Base-by-base conservation (phyloP, 257 asterid genomes). In the Eucommia ulmoides region DNA sequence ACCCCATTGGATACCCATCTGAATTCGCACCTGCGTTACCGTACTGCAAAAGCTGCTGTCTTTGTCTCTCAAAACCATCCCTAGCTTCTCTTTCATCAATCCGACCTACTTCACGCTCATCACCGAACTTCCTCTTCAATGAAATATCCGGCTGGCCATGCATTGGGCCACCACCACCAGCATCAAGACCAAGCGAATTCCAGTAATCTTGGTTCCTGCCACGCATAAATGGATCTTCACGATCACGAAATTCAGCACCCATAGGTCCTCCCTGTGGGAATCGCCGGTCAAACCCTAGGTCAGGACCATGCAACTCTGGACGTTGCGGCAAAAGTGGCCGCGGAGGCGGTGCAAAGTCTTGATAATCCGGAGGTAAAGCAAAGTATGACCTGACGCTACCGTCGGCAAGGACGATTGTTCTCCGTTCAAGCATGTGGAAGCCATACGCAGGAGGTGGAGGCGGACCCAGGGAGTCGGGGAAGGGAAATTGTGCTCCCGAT, bases 381-480 rank as follows among this genome's bases (percentile, higher is more conserved):
- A 82, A 80, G 77, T 86, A 86, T 10, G 96, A 81, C 11, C 94
- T 75, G 23, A 75, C 86, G 2, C 89, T 83, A 19, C 98, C 98
- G 53, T 91, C 98, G 22, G 86, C 78, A 6, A 85, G 76, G 56
- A 67, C 71, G 35, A 86, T 60, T 15, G 70, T 76, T 20, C 96
- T 79, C 51, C 96, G 96, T 0, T 91, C 93, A 42, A 91, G 94
- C 93, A 81, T 75, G 69, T 85, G 98, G 64, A 86, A 80, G 15
- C 93, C 96, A 54, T 91, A 91, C 3, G 94, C 61, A 8, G 94
- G 93, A 11, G 86, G 82, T n/a, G 93, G 96, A 0, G 94, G 88
- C 4, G 79, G 96, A 57, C 78, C 93, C 60, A 33, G 69, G 62
- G 74, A 60, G 26, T 82, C 93, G 60, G 44, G 69, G 64, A 76